phyloP scores from a whole-genome alignment of 805 yeast genomes.

The Suhomyces vadensis region DNA sequence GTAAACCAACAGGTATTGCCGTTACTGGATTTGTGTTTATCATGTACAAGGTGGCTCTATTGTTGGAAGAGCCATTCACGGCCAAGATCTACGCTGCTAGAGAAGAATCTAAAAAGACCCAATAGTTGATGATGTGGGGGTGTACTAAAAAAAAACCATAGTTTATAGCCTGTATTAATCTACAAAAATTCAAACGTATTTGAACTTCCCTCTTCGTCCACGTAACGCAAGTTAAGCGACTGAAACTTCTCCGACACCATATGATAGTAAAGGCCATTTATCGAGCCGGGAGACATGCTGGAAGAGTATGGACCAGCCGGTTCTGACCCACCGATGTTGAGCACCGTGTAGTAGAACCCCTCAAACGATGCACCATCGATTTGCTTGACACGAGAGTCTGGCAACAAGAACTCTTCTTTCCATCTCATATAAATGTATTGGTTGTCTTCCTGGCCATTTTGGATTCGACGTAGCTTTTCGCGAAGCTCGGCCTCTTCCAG shows the following conservation, averaged over 20 bases:
- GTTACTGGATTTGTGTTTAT: constrained; percentile 70
- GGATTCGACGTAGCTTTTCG: constrained; percentile 29
- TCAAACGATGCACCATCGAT: constrained; percentile 81
- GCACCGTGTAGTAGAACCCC: constrained; percentile 87
- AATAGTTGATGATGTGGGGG: background rate
- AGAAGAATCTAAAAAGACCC: constrained; percentile 26
- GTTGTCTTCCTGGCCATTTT: constrained; percentile 30
- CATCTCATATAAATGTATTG: constrained; percentile 79
- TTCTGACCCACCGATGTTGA: constrained; percentile 54
- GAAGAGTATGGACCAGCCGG: constrained; percentile 5
- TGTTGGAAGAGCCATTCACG: constrained; percentile 95
- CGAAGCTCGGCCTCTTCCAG: constrained; percentile 20
- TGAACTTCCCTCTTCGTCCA: constrained; percentile 47
- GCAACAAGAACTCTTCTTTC: constrained; percentile 87
- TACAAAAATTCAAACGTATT: constrained; percentile 26
- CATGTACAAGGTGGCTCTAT: constrained; percentile 81
- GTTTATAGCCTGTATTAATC: too few species aligned
- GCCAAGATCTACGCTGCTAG: constrained; percentile 83
- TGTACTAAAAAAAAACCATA: background rate
- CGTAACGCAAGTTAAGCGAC: constrained; percentile 63
- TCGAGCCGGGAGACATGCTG: constrained; percentile 55
- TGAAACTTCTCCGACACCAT: constrained; percentile 77
- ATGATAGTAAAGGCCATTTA: constrained; percentile 83
- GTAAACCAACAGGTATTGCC: constrained; percentile 84
- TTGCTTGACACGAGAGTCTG: constrained; percentile 67